Evolutionary conservation across 176 grass and related monocot species (phyloP).

Genomic region (Cenchrus fungigraminus): DNA sequence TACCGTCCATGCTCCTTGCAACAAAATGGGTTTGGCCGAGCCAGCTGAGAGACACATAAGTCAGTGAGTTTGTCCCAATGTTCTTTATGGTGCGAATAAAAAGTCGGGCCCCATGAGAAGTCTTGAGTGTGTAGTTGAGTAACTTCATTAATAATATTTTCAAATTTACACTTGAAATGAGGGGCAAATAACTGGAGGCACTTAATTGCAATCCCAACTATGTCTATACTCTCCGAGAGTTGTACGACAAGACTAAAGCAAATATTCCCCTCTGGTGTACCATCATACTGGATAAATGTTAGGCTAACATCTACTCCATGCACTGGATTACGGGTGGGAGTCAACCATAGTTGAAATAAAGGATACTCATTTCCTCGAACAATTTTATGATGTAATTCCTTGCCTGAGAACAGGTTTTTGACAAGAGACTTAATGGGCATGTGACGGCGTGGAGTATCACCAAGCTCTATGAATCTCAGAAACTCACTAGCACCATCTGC

Average conservation of each 20-base stretch:
- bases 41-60: neutral
- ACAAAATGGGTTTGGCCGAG: neutral
- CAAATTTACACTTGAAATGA: neutral
- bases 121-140: neutral
- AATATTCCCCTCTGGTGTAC: neutral
- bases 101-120: no score
- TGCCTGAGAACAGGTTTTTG: neutral
- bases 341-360: neutral
- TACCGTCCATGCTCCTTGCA: neutral
- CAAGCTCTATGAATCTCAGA: neutral
- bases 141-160: neutral
- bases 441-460: neutral
- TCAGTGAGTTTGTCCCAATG: no score
- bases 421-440: neutral
- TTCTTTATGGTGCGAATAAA: no score
- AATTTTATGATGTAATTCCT: no score
- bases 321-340: neutral
- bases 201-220: neutral
- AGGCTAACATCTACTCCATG: neutral
- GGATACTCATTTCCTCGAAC: no score
- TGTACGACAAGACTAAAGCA: neutral
- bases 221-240: neutral
- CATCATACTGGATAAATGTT: neutral
- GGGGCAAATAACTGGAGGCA: neutral
- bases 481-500: slow-evolving; percentile 6